Conservation (phyloP, 306 rosid genomes). For the Corylus avellana region DNA sequence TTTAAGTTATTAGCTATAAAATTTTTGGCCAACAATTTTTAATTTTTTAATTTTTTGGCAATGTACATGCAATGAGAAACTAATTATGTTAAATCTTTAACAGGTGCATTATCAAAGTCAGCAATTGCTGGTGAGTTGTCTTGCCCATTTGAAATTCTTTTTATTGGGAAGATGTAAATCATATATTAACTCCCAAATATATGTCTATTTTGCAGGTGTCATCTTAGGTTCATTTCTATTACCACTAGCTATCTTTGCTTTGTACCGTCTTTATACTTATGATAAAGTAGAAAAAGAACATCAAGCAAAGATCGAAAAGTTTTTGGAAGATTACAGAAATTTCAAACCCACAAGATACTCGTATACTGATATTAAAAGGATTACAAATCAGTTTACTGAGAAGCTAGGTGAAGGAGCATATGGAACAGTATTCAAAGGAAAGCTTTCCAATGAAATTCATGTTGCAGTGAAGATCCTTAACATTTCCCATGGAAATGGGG, state of each 20-base stretch:
- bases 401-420: slow-evolving; percentile 32
- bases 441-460: slow-evolving; percentile 17
- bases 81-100: not conserved
- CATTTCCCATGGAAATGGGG: slow-evolving; percentile 26
- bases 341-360: slow-evolving; percentile 33
- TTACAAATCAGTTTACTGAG: slow-evolving; percentile 7
- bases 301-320: slow-evolving; percentile 21
- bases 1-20: too few relatives aligned
- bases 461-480: slow-evolving; percentile 36
- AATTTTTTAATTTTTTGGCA: too few relatives aligned
- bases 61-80: not conserved
- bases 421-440: slow-evolving; percentile 34
- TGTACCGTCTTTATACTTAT: slow-evolving; percentile 3
- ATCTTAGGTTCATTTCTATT: slow-evolving; percentile 19
- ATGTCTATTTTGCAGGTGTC: slow-evolving; percentile 1
- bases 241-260: not conserved
- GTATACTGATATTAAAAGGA: slow-evolving; percentile 33
- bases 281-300: slow-evolving; percentile 11
- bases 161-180: not conserved
- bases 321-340: slow-evolving; percentile 34
- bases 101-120: slow-evolving; percentile 25
- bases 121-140: slow-evolving; percentile 25
- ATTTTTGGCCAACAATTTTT: too few relatives aligned
- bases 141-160: not conserved
- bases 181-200: too few relatives aligned